phyloP scores from a whole-genome alignment of 768 basidiomycete species.

The Grammothele lineata region DNA sequence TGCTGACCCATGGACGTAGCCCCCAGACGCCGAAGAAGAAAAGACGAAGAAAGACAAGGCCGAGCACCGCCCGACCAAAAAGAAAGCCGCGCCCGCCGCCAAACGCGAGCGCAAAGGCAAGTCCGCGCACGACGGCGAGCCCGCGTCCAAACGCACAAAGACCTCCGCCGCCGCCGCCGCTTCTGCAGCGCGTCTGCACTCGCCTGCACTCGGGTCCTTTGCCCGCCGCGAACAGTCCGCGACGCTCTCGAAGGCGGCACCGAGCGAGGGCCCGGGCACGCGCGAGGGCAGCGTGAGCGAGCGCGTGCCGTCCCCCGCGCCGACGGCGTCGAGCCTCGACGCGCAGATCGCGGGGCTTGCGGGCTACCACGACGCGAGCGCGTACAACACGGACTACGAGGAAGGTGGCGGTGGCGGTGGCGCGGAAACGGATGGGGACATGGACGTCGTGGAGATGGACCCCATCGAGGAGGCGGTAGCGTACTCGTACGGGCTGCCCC shows the following conservation, averaged over 20 bases:
- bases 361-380: constrained; percentile 36
- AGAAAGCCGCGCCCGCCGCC: constrained; percentile 21
- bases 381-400: constrained; percentile 50
- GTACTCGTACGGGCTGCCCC: neutral
- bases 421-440: constrained; percentile 13
- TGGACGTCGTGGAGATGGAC: constrained; percentile 7
- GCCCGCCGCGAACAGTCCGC: too few species aligned
- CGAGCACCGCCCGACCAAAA: constrained; percentile 20
- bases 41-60: constrained; percentile 11
- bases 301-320: constrained; percentile 45
- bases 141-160: too few species aligned
- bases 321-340: constrained; percentile 41
- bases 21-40: neutral
- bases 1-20: neutral
- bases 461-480: constrained; percentile 12
- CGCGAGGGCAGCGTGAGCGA: constrained; percentile 24
- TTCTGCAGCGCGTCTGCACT: neutral
- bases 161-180: neutral
- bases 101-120: constrained; percentile 34
- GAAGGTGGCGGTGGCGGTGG: constrained; percentile 22
- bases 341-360: constrained; percentile 27
- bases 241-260: too few species aligned
- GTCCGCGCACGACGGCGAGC: constrained; percentile 28
- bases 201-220: too few species aligned
- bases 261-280: neutral